Conservation (phyloP, 352 stramenopile species). For the Pythium insidiosum region DNA sequence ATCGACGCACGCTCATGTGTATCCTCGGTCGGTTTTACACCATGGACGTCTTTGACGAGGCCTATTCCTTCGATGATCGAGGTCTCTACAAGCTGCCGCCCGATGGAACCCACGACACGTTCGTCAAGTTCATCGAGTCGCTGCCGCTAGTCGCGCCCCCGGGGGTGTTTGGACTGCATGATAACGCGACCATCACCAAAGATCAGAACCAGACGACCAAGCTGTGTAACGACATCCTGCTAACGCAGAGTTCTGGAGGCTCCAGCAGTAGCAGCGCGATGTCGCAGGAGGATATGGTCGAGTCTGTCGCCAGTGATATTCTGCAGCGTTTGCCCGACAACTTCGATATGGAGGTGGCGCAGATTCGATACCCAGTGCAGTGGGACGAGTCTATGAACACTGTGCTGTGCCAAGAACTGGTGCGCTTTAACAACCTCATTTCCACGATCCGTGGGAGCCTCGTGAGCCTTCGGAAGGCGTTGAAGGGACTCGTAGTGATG, state of each 20-base stretch:
- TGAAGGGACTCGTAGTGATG: slow-evolving; percentile 94
- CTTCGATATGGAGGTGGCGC: slow-evolving; percentile 91
- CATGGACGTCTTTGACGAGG: slow-evolving; percentile 46
- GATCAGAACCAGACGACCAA: slow-evolving; percentile 93
- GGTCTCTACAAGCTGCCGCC: slow-evolving; percentile 65
- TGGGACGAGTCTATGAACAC: slow-evolving; percentile 94
- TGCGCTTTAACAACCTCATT: slow-evolving; percentile 91
- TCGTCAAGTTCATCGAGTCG: slow-evolving; percentile 77
- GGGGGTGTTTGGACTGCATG: slow-evolving; percentile 90
- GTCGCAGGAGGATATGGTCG: slow-evolving; percentile 88
- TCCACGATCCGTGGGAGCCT: slow-evolving; percentile 84
- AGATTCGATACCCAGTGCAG: slow-evolving; percentile 87
- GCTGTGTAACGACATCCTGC: slow-evolving; percentile 89
- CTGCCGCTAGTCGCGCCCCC: slow-evolving; percentile 84
- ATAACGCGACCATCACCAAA: slow-evolving; percentile 93
- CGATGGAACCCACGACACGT: slow-evolving; percentile 68
- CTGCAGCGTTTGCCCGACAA: slow-evolving; percentile 76
- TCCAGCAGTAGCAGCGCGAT: slow-evolving; percentile 45
- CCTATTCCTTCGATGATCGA: slow-evolving; percentile 61
- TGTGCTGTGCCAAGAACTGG: slow-evolving; percentile 90
- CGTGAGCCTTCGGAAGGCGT: slow-evolving; percentile 80
- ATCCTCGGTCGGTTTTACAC: slow-evolving; percentile 73
- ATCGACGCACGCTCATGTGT: slow-evolving; percentile 66
- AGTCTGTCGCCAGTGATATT: slow-evolving; percentile 84
- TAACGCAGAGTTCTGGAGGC: slow-evolving; percentile 82